These are phyloP conservation scores for Fusarium oxysporum DNA, from an alignment of 2,329 filamentous ascomycete genomes.

Conservation along the genomic window DNA sequence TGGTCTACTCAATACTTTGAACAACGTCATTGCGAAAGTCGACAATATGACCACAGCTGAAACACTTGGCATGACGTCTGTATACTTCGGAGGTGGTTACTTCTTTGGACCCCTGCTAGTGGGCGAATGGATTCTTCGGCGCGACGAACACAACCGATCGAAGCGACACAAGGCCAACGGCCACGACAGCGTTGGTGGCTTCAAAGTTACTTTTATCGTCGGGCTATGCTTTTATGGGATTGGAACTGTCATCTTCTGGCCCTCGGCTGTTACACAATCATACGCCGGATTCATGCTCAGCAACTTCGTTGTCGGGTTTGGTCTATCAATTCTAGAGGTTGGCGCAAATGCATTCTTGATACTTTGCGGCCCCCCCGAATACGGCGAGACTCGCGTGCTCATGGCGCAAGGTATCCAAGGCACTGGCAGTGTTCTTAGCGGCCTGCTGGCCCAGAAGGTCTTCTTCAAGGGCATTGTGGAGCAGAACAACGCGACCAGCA, in stretches of 20 bases:
- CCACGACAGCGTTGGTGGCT: constrained; percentile 69
- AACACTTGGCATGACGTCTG: constrained; percentile 74
- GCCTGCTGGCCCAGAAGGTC: constrained; percentile 77
- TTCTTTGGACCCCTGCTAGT: constrained; percentile 76
- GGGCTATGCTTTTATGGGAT: constrained; percentile 80
- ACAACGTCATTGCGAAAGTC: constrained; percentile 74
- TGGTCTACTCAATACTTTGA: constrained; percentile 85
- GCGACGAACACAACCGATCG: constrained; percentile 70
- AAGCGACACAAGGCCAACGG: constrained; percentile 53
- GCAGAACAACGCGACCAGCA: constrained; percentile 42
- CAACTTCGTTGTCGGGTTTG: constrained; percentile 80
- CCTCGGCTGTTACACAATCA: constrained; percentile 77
- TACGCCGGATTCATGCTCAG: constrained; percentile 83
- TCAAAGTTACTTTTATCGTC: constrained; percentile 83
- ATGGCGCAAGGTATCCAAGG: constrained; percentile 82
- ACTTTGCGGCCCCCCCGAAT: constrained; percentile 78
- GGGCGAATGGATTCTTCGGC: constrained; percentile 76
- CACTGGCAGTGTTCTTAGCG: constrained; percentile 78
- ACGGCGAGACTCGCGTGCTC: constrained; percentile 79
- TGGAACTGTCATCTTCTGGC: constrained; percentile 89
- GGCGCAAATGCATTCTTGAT: constrained; percentile 80
- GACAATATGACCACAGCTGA: constrained; percentile 71
- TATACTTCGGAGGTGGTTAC: constrained; percentile 79
- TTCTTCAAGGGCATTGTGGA: constrained; percentile 73
- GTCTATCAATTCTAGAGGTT: constrained; percentile 81